Base-by-base conservation (phyloP, 164 flowering plant species). In the Warburgia ugandensis region DNA sequence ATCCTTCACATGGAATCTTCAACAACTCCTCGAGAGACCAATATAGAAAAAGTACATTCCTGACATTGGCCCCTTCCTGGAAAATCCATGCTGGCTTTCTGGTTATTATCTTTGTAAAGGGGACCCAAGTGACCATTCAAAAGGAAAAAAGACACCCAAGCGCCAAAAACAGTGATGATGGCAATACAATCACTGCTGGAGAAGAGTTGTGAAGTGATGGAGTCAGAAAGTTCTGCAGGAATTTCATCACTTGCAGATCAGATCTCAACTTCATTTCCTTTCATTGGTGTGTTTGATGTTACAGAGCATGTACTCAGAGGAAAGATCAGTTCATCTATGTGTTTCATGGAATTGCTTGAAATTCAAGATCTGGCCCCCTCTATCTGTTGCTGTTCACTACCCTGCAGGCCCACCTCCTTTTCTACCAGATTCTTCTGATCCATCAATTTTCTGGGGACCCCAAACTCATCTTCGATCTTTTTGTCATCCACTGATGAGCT, bases 381-480 rank as follows among this genome's bases (percentile, higher is more conserved):
- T 25, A 33, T 72, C 48, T 77, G 71, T n/a, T 3, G 17, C 3
- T 32, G n/a, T n/a, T n/a, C n/a, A n/a, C n/a, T n/a, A n/a, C n/a
- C n/a, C n/a, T n/a, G n/a, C 45, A 28, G 49, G 23, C 2, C 42
- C 29, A 6, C 32, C 44, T 4, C 61, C 70, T 0, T 33, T 44
- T 14, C 9, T 46, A 0, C 68, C 65, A 27, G 77, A 72, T 32
- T 45, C 78, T 0, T 77, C 88, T 0, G 96, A 87, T 65, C 73
- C n/a, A 45, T 70, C 59, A 83, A 77, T 60, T 62, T 75, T 19
- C 86, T 89, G 10, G 66, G 77, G 0, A 78, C 91, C 0, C 94
- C 95, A 1, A 81, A 81, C 60, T 71, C 94, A 0, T 68, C 78
- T 1, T 82, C 94, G 29, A 73, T 84, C 42, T 84, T 95, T 32